Percentiles rank a stretch among this genome's conserved stretches.
Conservation (phyloP, 208 protist genomes). For the Acanthamoeba triangularis region DNA sequence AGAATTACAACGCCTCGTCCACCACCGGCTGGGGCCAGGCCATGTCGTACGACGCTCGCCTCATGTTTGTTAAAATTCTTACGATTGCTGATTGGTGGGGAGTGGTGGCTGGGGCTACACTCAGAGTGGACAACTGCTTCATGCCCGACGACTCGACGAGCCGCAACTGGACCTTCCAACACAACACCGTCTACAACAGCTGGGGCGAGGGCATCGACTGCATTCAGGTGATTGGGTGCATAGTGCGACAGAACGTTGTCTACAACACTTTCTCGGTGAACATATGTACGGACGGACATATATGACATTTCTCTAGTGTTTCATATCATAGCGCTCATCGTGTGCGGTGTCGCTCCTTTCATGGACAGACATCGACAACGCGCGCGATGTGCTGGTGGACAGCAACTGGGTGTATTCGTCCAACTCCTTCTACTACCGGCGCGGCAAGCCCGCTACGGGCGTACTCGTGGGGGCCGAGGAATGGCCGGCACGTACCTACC, state of each 20-base stretch:
- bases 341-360: background rate
- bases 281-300: background rate
- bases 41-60: background rate
- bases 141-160: too few relatives aligned
- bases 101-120: too few relatives aligned
- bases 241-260: background rate
- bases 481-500: background rate
- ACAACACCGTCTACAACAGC: slow-evolving; percentile 3
- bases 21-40: background rate
- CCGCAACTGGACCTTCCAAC: background rate
- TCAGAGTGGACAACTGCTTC: too few relatives aligned
- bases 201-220: slow-evolving; percentile 29
- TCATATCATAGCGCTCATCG: too few relatives aligned
- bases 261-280: background rate
- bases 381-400: background rate
- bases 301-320: background rate
- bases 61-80: background rate
- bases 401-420: background rate
- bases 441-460: background rate
- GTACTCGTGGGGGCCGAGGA: background rate
- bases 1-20: background rate
- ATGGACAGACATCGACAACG: slow-evolving; percentile 25
- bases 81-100: too few relatives aligned
- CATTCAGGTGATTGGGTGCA: slow-evolving; percentile 11
- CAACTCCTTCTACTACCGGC: background rate